phyloP scores from a whole-genome alignment of 352 stramenopile genomes.

The Phytophthora sp. region DNA sequence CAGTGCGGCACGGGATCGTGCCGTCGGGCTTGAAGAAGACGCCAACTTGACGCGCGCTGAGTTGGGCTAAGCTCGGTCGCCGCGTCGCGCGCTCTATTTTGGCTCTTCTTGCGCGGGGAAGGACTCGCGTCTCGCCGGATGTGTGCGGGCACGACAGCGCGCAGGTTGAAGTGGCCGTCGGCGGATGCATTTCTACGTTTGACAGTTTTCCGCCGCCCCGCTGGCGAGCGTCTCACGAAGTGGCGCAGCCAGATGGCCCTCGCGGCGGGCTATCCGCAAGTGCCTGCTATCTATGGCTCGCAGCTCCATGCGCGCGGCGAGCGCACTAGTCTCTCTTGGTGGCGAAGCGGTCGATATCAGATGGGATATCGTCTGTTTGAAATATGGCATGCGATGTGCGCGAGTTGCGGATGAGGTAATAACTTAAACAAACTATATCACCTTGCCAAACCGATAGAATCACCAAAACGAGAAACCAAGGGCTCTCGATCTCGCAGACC shows the following conservation, averaged over 20 bases:
- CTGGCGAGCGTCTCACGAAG: conserved; percentile 12
- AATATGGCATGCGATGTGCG: too few relatives aligned
- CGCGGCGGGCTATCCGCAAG: conserved; percentile 7
- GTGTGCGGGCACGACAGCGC: conserved; percentile 9
- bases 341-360: too few relatives aligned
- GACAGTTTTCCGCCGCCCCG: conserved; percentile 1
- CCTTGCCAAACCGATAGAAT: too few relatives aligned
- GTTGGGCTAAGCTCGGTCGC: conserved; percentile 4
- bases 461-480: too few relatives aligned
- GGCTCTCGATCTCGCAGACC: too few relatives aligned
- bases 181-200: conserved; percentile 7
- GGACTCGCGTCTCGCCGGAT: conserved; percentile 6
- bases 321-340: too few relatives aligned
- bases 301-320: too few relatives aligned
- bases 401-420: too few relatives aligned
- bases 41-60: conserved; percentile 6
- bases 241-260: conserved; percentile 15
- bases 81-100: conserved; percentile 24
- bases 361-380: too few relatives aligned
- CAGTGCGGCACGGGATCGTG: conserved; percentile 12
- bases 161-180: conserved; percentile 12
- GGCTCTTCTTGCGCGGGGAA: conserved; percentile 14
- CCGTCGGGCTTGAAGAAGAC: conserved; percentile 28
- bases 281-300: too few relatives aligned
- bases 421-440: too few relatives aligned